Percentiles rank a stretch among this genome's conserved stretches.
Evolutionary conservation across 108 stramenopile species (phyloP).

Genomic region (Pseudonitzschia multiseries): DNA sequence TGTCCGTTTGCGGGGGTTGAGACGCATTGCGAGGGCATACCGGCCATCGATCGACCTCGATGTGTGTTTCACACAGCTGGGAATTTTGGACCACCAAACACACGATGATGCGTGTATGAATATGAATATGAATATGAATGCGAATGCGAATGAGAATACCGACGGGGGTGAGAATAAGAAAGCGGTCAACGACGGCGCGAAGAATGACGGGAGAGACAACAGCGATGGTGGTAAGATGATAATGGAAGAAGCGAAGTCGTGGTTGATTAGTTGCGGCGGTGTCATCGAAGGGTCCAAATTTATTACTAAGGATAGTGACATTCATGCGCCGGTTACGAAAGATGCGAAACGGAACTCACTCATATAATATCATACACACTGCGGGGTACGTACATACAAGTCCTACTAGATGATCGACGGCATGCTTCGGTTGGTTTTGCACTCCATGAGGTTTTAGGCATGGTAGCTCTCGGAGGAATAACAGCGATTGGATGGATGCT

Average conservation of each 20-base stretch:
- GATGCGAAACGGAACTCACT: slow-evolving; percentile 55
- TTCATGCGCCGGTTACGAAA: slow-evolving; percentile 31
- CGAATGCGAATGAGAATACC: too few species aligned
- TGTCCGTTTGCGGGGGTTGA: slow-evolving; percentile 54
- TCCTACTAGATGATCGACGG: background rate
- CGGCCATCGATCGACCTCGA: slow-evolving; percentile 52
- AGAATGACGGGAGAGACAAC: background rate
- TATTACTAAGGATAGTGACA: slow-evolving; percentile 60
- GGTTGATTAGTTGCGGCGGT: slow-evolving; percentile 59
- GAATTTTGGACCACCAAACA: slow-evolving; percentile 45
- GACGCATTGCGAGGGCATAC: slow-evolving; percentile 65
- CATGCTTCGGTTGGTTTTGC: background rate
- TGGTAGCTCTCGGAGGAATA: background rate
- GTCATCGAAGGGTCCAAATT: slow-evolving; percentile 41
- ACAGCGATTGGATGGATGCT: background rate
- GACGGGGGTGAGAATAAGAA: slow-evolving; percentile 1
- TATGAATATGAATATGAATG: too few species aligned
- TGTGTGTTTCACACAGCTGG: slow-evolving; percentile 55
- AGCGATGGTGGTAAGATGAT: slow-evolving; percentile 10
- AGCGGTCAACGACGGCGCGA: background rate
- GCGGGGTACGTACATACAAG: background rate
- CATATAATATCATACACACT: slow-evolving; percentile 32
- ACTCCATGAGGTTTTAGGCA: background rate
- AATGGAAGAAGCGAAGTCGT: slow-evolving; percentile 39
- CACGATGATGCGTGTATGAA: too few species aligned